Percentiles rank a stretch among this genome's conserved stretches.
phyloP scores from a whole-genome alignment of 2,329 filamentous ascomycete genomes.

The Fusarium sp. region DNA sequence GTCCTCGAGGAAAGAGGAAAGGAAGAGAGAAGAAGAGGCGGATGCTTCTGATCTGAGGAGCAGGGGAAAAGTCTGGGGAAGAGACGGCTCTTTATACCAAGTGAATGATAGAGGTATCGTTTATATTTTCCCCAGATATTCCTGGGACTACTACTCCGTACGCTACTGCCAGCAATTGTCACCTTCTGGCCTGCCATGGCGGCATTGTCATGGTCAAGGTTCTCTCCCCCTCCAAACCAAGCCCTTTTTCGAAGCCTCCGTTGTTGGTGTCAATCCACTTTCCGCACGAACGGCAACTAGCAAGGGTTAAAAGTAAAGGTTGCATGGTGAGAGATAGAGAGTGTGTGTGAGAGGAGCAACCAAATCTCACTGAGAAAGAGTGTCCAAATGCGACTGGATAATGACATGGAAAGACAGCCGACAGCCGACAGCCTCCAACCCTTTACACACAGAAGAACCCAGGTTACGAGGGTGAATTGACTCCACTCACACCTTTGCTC shows the following conservation, averaged over 20 bases:
- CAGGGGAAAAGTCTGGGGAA: conserved; percentile 41
- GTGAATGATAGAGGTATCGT: conserved; percentile 2
- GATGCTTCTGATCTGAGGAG: conserved; percentile 44
- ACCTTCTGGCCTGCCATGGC: conserved; percentile 6
- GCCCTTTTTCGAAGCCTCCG: conserved; percentile 34
- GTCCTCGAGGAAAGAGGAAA: conserved; percentile 27
- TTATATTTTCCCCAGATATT: conserved; percentile 29
- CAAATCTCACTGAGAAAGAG: conserved; percentile 11
- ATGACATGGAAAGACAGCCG: neutral
- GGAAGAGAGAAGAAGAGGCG: conserved; percentile 35
- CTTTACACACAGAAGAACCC: neutral
- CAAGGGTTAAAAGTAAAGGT: conserved; percentile 23
- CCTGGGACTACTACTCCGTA: neutral
- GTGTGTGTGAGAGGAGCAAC: conserved; percentile 5
- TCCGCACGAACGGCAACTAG: conserved; percentile 44
- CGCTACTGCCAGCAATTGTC: neutral
- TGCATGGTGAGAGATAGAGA: conserved; percentile 14
- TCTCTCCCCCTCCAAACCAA: neutral
- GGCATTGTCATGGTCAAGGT: conserved; percentile 16
- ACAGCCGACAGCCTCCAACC: neutral
- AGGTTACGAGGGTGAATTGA: conserved; percentile 1
- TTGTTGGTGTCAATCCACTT: conserved; percentile 24
- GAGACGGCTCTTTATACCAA: conserved; percentile 38
- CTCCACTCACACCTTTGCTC: conserved; percentile 21
- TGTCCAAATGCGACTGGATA: conserved; percentile 8